A percentile compares a stretch with the other conserved stretches of the same genome.
phyloP scores from a whole-genome alignment of 768 basidiomycete genomes.

The Termitomyces heimii region DNA sequence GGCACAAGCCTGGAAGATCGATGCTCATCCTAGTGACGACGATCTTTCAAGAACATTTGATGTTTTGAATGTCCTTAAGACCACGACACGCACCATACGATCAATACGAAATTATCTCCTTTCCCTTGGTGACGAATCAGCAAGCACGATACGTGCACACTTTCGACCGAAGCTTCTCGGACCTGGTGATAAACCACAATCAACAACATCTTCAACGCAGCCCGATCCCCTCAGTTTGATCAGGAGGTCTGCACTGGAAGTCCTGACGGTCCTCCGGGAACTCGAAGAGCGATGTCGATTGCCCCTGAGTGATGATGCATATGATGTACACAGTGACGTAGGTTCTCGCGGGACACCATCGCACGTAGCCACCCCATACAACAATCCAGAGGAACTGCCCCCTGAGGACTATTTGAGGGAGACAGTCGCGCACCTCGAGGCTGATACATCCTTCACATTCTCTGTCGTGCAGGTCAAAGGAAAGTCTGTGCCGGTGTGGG shows the following conservation, averaged over 20 bases:
- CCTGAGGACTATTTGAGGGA: constrained; percentile 28
- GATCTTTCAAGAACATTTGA: constrained; percentile 31
- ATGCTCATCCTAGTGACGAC: constrained; percentile 17
- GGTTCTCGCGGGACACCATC: constrained; percentile 35
- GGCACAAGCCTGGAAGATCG: constrained; percentile 56
- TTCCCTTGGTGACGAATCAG: constrained; percentile 71
- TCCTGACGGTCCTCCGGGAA: constrained; percentile 71
- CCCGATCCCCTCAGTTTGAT: constrained; percentile 65
- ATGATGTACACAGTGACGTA: constrained; percentile 73
- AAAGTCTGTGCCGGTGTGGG: constrained; percentile 73
- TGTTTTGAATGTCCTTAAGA: constrained; percentile 67
- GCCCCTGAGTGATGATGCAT: constrained; percentile 76
- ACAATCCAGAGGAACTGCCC: constrained; percentile 25
- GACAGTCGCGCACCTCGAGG: constrained; percentile 33
- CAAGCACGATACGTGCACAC: constrained; percentile 46
- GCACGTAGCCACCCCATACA: constrained; percentile 37
- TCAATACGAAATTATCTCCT: constrained; percentile 81
- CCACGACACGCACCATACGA: constrained; percentile 75
- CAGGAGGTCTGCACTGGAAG: constrained; percentile 75
- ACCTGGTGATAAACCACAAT: constrained; percentile 28
- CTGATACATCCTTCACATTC: constrained; percentile 61
- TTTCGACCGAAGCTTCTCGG: constrained; percentile 50
- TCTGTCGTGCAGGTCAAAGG: constrained; percentile 68
- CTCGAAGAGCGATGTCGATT: constrained; percentile 77
- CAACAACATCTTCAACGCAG: constrained; percentile 23